phyloP scores from a whole-genome alignment of 805 yeast genomes.

The Pichia deserticola region DNA sequence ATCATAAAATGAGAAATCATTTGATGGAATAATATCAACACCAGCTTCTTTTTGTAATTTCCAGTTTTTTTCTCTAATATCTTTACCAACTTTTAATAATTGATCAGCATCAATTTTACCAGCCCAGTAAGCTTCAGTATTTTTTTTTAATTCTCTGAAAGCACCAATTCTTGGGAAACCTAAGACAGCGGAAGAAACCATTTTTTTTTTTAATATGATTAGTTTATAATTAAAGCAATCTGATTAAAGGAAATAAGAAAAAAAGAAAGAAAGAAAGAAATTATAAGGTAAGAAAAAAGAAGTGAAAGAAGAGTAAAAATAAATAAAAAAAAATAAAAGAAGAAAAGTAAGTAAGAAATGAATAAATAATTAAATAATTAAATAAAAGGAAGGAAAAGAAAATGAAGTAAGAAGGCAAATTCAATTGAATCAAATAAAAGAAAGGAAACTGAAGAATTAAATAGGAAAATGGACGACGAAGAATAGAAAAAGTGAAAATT shows the following conservation, averaged over 20 bases:
- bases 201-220: constrained; percentile 26
- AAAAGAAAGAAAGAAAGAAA: not conserved
- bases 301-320: not conserved
- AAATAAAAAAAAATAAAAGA: not conserved
- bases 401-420: no score
- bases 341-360: no score
- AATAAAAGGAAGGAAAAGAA: no score
- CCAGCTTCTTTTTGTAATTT: constrained; percentile 95
- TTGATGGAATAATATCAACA: constrained; percentile 93
- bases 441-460: no score
- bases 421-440: no score
- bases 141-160: constrained; percentile 97
- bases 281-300: not conserved
- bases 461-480: no score
- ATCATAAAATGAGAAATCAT: constrained; percentile 97
- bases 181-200: constrained; percentile 96
- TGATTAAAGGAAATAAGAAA: not conserved
- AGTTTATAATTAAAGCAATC: constrained; percentile 2
- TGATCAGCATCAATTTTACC: constrained; percentile 88
- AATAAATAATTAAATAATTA: no score
- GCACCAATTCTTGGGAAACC: constrained; percentile 99
- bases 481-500: no score
- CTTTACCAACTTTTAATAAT: constrained; percentile 87
- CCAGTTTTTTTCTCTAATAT: constrained; percentile 95
- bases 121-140: constrained; percentile 98